These are phyloP conservation scores for Metarhizium anisopliae DNA, from an alignment of 2,329 filamentous ascomycete genomes.

Conservation along the genomic window DNA sequence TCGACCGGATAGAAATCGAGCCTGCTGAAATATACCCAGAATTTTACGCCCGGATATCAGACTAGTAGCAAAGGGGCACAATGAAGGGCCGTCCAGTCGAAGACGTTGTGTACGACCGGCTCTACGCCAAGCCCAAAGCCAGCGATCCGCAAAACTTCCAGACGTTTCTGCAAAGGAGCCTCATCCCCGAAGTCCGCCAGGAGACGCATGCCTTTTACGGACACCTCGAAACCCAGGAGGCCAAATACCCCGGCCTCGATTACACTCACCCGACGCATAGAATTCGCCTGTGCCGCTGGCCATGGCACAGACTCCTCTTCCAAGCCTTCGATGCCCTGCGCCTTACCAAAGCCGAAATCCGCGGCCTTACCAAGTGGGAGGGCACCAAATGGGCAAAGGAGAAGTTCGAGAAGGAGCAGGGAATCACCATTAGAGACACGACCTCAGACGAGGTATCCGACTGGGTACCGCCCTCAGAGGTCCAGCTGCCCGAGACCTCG, in stretches of 20 bases:
- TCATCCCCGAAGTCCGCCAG: slow-evolving; percentile 69
- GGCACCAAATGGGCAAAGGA: slow-evolving; percentile 77
- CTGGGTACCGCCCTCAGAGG: slow-evolving; percentile 31
- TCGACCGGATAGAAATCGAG: neutral
- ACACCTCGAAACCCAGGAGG: slow-evolving; percentile 69
- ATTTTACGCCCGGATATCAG: neutral
- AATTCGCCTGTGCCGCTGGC: slow-evolving; percentile 67
- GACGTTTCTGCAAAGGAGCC: slow-evolving; percentile 57
- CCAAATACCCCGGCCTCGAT: slow-evolving; percentile 74
- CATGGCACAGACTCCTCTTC: slow-evolving; percentile 69
- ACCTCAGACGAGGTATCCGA: slow-evolving; percentile 58
- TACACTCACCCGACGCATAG: slow-evolving; percentile 66
- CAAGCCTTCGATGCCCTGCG: slow-evolving; percentile 62
- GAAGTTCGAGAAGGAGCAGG: slow-evolving; percentile 68
- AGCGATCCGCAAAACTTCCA: slow-evolving; percentile 65
- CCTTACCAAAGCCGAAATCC: slow-evolving; percentile 62
- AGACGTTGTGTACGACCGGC: slow-evolving; percentile 63
- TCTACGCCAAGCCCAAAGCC: slow-evolving; percentile 60
- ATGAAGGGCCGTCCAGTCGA: slow-evolving; percentile 69
- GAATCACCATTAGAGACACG: slow-evolving; percentile 60
- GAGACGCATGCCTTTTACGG: slow-evolving; percentile 74
- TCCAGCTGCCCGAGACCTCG: neutral
- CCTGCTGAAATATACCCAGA: neutral
- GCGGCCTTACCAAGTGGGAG: slow-evolving; percentile 69
- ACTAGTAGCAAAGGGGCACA: slow-evolving; percentile 15